phyloP scores from a whole-genome alignment of 2,329 filamentous ascomycete genomes.

The Metarhizium humberi region DNA sequence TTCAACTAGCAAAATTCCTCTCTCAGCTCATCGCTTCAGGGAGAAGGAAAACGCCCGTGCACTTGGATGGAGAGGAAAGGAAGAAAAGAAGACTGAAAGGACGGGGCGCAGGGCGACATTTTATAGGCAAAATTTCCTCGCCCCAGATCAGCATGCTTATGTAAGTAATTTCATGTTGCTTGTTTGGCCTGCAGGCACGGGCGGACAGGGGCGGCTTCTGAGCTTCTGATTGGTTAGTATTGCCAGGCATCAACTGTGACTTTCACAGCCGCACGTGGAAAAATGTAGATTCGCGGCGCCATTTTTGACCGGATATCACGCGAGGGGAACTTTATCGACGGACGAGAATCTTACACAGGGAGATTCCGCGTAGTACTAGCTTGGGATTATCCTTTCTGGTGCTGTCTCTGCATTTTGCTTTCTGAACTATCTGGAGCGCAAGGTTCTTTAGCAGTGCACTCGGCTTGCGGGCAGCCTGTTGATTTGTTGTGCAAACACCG shows the following conservation, averaged over 20 bases:
- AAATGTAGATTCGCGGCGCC: too few relatives aligned
- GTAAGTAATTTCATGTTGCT: slow-evolving; percentile 1
- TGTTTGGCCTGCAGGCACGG: too few relatives aligned
- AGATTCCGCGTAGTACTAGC: too few relatives aligned
- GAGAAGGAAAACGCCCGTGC: slow-evolving; percentile 57
- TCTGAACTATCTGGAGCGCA: too few relatives aligned
- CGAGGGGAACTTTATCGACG: too few relatives aligned
- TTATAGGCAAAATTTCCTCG: slow-evolving; percentile 19
- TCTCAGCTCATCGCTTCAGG: slow-evolving; percentile 60
- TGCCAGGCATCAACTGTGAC: neutral
- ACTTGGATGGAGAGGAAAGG: slow-evolving; percentile 46
- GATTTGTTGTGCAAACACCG: neutral
- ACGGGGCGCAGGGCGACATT: slow-evolving; percentile 13
- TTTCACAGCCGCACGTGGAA: neutral
- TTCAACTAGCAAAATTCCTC: slow-evolving; percentile 86
- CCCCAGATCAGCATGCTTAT: slow-evolving; percentile 2
- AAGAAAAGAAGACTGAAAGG: slow-evolving; percentile 25
- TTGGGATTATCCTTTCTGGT: too few relatives aligned
- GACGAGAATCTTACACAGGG: too few relatives aligned
- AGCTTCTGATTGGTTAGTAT: neutral
- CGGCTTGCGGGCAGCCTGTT: neutral
- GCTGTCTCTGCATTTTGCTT: too few relatives aligned
- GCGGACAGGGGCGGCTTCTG: neutral
- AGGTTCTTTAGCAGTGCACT: neutral
- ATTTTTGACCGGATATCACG: too few relatives aligned